Conservation (phyloP, 2,329 filamentous ascomycete genomes). For the Colletotrichum limetticola region DNA sequence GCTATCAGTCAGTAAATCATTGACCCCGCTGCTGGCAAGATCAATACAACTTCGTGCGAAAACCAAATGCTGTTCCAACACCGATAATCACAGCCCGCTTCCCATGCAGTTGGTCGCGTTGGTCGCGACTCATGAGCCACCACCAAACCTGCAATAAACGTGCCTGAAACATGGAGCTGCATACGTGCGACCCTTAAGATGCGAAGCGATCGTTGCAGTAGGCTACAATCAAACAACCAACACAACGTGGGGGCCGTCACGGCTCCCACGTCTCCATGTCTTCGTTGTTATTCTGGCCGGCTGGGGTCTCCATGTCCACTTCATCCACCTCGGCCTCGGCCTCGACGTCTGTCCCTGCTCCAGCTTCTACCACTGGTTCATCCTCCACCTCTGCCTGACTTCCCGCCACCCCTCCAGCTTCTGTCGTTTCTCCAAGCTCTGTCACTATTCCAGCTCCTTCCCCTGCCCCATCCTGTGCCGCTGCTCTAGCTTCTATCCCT, state of each 20-base stretch:
- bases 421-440: too few species aligned
- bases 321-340: too few species aligned
- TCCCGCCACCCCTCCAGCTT: too few species aligned
- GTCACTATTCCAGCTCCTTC: too few species aligned
- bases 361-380: too few species aligned
- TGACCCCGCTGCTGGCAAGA: neutral
- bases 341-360: too few species aligned
- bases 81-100: neutral
- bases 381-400: too few species aligned
- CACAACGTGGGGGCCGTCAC: slow-evolving; percentile 17
- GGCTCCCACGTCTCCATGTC: neutral
- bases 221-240: slow-evolving; percentile 16
- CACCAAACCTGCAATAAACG: neutral
- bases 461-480: too few species aligned
- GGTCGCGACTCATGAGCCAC: neutral
- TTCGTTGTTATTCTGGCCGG: neutral
- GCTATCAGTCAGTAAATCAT: neutral
- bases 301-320: neutral
- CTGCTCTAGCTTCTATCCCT: too few species aligned
- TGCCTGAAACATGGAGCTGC: slow-evolving; percentile 16
- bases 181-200: neutral
- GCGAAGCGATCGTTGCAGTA: neutral
- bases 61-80: neutral
- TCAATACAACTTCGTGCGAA: neutral
- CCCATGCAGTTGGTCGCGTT: neutral